Percentiles rank a stretch among this genome's conserved stretches.
Conservation (phyloP, 2,329 filamentous ascomycete species). For the Fusarium equiseti region DNA sequence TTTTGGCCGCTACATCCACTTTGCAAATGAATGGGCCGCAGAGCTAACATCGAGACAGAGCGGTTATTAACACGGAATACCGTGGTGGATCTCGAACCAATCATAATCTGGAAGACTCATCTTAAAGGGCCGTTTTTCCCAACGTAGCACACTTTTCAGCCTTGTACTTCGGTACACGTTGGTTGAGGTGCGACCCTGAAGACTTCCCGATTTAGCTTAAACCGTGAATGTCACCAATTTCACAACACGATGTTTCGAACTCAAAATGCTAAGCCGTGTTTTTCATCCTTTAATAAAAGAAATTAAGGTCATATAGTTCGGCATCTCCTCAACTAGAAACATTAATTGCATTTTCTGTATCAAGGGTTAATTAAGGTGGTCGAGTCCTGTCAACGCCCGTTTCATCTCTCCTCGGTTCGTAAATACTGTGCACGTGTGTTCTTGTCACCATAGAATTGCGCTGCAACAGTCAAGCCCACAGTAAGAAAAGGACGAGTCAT, state of each 20-base stretch:
- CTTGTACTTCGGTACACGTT: not conserved
- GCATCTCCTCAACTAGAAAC: not conserved
- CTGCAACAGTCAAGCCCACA: not conserved
- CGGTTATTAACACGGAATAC: too few relatives aligned
- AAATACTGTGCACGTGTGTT: not conserved
- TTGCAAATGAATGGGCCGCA: too few relatives aligned
- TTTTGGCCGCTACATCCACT: too few relatives aligned
- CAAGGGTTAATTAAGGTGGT: not conserved
- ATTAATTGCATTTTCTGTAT: not conserved
- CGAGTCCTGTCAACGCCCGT: not conserved
- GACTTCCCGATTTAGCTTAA: not conserved
- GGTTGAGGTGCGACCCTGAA: not conserved
- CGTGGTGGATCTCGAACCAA: too few relatives aligned
- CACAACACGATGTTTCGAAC: not conserved
- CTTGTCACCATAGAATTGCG: not conserved
- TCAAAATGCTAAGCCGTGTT: rapidly evolving
- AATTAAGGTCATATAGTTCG: not conserved
- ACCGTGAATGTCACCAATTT: not conserved
- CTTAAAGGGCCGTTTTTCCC: too few relatives aligned
- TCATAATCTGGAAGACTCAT: too few relatives aligned
- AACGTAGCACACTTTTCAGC: not conserved
- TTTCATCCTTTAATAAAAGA: not conserved
- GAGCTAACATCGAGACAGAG: too few relatives aligned
- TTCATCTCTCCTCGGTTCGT: not conserved
- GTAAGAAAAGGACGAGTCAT: rapidly evolving